Conservation (phyloP, 2,329 filamentous ascomycete genomes). For the Aureobasidium subglaciale region DNA sequence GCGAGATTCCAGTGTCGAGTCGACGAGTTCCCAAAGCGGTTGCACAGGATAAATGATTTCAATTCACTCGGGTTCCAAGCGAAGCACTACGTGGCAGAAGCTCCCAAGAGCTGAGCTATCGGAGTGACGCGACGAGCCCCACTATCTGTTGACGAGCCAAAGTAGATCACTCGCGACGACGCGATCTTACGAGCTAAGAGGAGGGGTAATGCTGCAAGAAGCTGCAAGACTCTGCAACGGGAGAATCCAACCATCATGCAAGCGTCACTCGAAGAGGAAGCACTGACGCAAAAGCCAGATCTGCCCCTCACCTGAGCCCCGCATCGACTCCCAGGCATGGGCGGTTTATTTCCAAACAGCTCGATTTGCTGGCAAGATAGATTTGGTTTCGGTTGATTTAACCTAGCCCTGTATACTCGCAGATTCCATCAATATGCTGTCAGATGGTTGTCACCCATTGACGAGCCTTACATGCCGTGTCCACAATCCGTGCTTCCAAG, state of each 20-base stretch:
- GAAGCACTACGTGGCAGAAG: conserved; percentile 11
- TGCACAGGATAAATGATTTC: conserved; percentile 1
- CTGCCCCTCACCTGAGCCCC: conserved; percentile 14
- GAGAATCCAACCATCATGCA: conserved; percentile 12
- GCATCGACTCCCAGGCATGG: background rate
- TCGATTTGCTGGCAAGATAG: background rate
- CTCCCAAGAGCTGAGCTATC: conserved; percentile 12
- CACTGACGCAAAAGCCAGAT: conserved; percentile 11
- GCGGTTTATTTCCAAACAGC: background rate
- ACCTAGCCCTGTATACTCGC: background rate
- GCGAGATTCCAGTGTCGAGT: background rate
- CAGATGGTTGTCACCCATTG: background rate
- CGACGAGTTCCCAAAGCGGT: background rate
- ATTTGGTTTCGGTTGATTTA: background rate
- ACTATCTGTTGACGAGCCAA: background rate
- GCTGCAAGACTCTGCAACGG: conserved; percentile 4
- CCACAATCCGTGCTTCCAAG: background rate
- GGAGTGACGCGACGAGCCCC: conserved; percentile 15
- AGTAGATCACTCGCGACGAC: conserved; percentile 3
- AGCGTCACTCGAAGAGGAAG: conserved; percentile 7
- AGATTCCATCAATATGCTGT: background rate
- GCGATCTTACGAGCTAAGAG: conserved; percentile 10
- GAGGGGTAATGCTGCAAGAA: conserved; percentile 9
- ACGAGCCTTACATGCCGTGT: background rate
- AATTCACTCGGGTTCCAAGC: conserved; percentile 4